A percentile compares a stretch with the other conserved stretches of the same genome.
Conservation (phyloP, 1,139 yeast genomes). For the Blastobotrys raffinosifermentans region DNA sequence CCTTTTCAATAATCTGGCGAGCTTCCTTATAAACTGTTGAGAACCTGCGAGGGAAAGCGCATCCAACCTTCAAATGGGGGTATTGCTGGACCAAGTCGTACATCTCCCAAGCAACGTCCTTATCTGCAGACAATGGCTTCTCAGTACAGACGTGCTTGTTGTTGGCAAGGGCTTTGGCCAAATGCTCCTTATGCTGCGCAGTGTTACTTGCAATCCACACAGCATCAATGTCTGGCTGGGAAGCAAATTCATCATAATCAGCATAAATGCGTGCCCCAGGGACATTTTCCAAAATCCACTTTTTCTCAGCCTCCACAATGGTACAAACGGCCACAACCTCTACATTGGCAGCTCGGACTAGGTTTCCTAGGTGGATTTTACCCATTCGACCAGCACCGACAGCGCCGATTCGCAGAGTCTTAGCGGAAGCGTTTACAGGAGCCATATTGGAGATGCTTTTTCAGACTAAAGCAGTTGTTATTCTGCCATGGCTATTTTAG, state of each 20-base stretch:
- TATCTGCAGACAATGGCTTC: constrained; percentile 16
- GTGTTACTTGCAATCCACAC: constrained; percentile 17
- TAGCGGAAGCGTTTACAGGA: too few relatives aligned
- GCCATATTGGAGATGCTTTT: too few relatives aligned
- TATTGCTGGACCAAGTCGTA: constrained; percentile 14
- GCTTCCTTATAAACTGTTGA: constrained; percentile 9
- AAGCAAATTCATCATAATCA: constrained; percentile 14
- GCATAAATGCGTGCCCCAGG: constrained; percentile 14
- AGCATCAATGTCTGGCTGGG: constrained; percentile 15
- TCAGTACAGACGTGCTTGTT: constrained; percentile 20
- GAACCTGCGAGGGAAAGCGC: constrained; percentile 14
- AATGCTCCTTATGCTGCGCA: constrained; percentile 17
- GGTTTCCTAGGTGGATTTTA: constrained; percentile 14
- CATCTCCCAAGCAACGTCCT: constrained; percentile 11
- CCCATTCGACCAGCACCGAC: constrained; percentile 22
- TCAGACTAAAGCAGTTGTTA: too few relatives aligned
- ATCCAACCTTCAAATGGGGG: constrained; percentile 12
- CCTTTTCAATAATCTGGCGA: constrained; percentile 6
- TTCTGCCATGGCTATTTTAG: too few relatives aligned
- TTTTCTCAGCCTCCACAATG: constrained; percentile 12
- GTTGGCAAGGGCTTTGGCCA: constrained; percentile 13
- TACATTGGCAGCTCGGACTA: constrained; percentile 8
- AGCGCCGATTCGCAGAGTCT: constrained; percentile 9
- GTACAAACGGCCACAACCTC: constrained; percentile 16
- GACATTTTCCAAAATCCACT: constrained; percentile 11